Evolutionary conservation across 2,329 filamentous ascomycete genomes (phyloP).

Genomic region (Botryosphaeria agaves): DNA sequence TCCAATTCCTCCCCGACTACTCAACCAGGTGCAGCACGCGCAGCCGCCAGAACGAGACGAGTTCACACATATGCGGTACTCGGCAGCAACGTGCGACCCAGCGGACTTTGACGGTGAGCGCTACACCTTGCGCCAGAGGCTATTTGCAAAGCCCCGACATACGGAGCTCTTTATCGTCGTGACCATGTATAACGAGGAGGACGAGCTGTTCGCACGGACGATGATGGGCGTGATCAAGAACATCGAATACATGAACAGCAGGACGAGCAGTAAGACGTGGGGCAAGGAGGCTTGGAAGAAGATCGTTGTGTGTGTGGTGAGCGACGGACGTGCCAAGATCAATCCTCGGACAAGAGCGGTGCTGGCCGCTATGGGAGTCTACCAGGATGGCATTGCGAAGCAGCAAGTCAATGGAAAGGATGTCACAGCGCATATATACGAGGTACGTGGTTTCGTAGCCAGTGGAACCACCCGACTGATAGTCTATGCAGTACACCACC

Average conservation of each 20-base stretch:
- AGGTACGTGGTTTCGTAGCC: constrained; percentile 13
- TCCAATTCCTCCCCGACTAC: constrained; percentile 72
- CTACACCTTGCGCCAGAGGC: constrained; percentile 77
- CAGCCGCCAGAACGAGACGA: constrained; percentile 69
- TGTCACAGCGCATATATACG: constrained; percentile 95
- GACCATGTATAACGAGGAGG: constrained; percentile 99
- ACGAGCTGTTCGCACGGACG: constrained; percentile 85
- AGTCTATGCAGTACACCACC: constrained; percentile 45
- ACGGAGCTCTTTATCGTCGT: constrained; percentile 93
- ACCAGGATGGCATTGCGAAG: constrained; percentile 96
- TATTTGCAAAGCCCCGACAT: constrained; percentile 83
- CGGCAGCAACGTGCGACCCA: constrained; percentile 87
- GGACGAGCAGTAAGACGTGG: constrained; percentile 91
- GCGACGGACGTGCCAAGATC: constrained; percentile 93
- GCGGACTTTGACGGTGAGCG: constrained; percentile 73
- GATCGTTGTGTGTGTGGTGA: constrained; percentile 95
- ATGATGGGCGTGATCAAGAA: constrained; percentile 98
- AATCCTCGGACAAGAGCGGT: constrained; percentile 81
- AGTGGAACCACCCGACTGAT: too few species aligned
- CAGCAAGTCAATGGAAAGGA: constrained; percentile 94
- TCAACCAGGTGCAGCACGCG: constrained; percentile 78
- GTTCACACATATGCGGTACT: constrained; percentile 81
- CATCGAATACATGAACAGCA: constrained; percentile 92
- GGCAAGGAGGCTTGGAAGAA: constrained; percentile 99
- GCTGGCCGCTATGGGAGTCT: constrained; percentile 83